These are phyloP conservation scores for Lentinula boryana DNA, from an alignment of 768 basidiomycete species.

Conservation along the genomic window DNA sequence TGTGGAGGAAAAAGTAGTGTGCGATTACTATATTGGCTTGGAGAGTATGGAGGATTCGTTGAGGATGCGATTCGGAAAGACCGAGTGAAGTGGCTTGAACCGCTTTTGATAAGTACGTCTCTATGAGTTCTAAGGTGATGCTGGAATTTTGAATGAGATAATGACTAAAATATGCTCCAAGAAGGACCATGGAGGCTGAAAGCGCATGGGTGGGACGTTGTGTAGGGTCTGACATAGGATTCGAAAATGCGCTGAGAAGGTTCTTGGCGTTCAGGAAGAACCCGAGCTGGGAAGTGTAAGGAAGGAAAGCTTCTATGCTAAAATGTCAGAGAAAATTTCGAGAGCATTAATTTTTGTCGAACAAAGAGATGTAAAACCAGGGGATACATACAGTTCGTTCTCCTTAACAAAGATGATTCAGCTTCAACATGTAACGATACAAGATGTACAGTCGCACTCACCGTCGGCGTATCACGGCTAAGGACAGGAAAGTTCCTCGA, in stretches of 20 bases:
- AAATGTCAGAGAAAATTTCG: background rate
- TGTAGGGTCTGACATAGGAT: constrained; percentile 14
- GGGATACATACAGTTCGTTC: no score
- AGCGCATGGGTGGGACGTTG: constrained; percentile 21
- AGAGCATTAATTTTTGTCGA: no score
- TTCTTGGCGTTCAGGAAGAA: constrained; percentile 32
- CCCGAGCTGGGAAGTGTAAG: constrained; percentile 20
- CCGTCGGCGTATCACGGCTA: background rate
- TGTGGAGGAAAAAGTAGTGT: constrained; percentile 33
- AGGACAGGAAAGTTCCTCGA: background rate
- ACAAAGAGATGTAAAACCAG: no score
- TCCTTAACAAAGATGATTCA: no score
- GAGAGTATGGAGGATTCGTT: constrained; percentile 22
- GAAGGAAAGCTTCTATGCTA: constrained; percentile 2
- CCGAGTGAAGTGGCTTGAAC: constrained; percentile 20
- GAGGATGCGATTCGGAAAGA: constrained; percentile 23
- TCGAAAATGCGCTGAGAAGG: constrained; percentile 34
- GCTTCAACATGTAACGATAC: no score
- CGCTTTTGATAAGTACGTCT: constrained; percentile 20
- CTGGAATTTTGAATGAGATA: constrained; percentile 11
- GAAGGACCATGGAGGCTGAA: constrained; percentile 19
- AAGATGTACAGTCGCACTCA: no score
- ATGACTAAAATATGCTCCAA: constrained; percentile 12
- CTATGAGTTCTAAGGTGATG: background rate
- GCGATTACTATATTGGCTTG: constrained; percentile 34